Evolutionary conservation across 1,139 yeast genomes (phyloP), one percentile per base, ranked within the genome.

Genomic region (Chernovozyma sophiae-reginae): DNA sequence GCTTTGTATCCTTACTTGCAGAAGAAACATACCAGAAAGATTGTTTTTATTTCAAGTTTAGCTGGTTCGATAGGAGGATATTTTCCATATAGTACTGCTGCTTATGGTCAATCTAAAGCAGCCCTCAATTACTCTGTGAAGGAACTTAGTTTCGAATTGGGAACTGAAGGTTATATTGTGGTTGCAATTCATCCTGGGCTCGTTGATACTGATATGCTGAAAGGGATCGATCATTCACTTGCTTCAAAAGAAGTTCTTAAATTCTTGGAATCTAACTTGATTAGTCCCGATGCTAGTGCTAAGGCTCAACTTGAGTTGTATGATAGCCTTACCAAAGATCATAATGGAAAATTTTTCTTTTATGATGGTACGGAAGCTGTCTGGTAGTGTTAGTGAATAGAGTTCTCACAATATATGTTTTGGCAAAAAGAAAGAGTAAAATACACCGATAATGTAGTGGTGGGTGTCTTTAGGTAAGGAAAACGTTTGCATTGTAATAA

Each of bases 11-110:
- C 65, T 8, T 54, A 41, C 35, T 41, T 58, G 42, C 28, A 42
- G 33, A 51, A 46, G 34, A 49, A 51, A 20, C 23, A 38, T 3
- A 45, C 52, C 4, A 51, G 55, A 38, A 53, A 55, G 36, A 39
- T 60, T n/a, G 41, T 53, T 2, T 51, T 58, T 40, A 47, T 58
- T 14, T 55, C 65, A 5, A 45, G 56, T 22, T 19, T 46, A 11
- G 52, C 48, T 29, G 64, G 58, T 0, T 48, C 61, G 4, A 45
- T 59, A 30, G 44, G 41, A 10, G 28, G 4, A 18, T 36, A 39
- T 19, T 2, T 49, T 35, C 33, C 47, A 13, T 24, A 33, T 19
- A 28, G 30, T 18, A 13, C 25, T 5, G 32, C 39, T 15, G 43
- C 39, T 17, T 38, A 40, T 17, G 37, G 40, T 10, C 34, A 27